Percentiles rank a stretch among this genome's conserved stretches.
phyloP scores from a whole-genome alignment of 768 basidiomycete species.

The Leccinum arenicola region DNA sequence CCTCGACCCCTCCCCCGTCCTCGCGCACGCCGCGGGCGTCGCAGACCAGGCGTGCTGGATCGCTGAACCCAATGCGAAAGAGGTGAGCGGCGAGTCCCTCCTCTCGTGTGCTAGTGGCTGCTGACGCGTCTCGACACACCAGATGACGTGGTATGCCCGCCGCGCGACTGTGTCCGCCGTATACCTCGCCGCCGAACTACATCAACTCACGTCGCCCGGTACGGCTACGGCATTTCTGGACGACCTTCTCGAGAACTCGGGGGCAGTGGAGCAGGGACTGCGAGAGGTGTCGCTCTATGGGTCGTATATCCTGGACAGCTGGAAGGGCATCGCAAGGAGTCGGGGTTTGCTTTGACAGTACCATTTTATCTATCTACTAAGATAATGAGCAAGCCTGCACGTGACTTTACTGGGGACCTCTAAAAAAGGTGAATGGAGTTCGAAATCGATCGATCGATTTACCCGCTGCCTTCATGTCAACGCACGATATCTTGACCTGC shows the following conservation, averaged over 20 bases:
- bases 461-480: too few relatives aligned
- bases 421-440: too few relatives aligned
- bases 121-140: background rate
- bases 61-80: constrained; percentile 50
- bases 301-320: constrained; percentile 60
- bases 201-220: constrained; percentile 74
- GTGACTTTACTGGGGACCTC: too few relatives aligned
- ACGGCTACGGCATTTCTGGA: constrained; percentile 69
- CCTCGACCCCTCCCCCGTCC: constrained; percentile 56
- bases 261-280: constrained; percentile 43
- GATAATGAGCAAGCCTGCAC: too few relatives aligned
- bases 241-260: constrained; percentile 52
- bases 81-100: constrained; percentile 41
- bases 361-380: too few relatives aligned
- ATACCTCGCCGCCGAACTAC: constrained; percentile 78
- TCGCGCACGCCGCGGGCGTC: constrained; percentile 58
- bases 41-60: constrained; percentile 72
- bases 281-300: constrained; percentile 56
- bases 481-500: background rate
- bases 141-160: constrained; percentile 74
- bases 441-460: too few relatives aligned
- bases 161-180: constrained; percentile 63
- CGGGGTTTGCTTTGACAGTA: constrained; percentile 40
- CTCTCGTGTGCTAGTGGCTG: background rate
- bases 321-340: constrained; percentile 70